Evolutionary conservation across 1,284 basidiomycete genomes (phyloP).

Genomic region (Bjerkandera adusta): DNA sequence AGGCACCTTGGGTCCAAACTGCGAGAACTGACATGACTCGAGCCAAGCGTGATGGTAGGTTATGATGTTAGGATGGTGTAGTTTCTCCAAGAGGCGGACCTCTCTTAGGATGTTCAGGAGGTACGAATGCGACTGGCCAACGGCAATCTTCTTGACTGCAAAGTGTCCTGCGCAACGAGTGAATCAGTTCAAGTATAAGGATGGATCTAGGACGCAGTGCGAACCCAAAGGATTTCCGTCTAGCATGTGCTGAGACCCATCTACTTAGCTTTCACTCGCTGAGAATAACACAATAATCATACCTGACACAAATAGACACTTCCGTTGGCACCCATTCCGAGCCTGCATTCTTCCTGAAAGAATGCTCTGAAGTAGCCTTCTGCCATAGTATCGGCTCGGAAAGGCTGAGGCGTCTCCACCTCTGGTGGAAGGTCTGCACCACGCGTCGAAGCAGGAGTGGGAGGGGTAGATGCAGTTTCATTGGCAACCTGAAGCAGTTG

Average conservation of each 20-base stretch:
- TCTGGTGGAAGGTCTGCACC: constrained; percentile 19
- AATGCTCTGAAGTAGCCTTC: constrained; percentile 85
- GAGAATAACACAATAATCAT: constrained; percentile 6
- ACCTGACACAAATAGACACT: constrained; percentile 87
- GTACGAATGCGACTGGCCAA: constrained; percentile 86
- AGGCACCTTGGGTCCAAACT: constrained; percentile 81
- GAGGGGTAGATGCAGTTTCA: constrained; percentile 58
- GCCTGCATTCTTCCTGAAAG: constrained; percentile 81
- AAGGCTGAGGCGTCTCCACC: constrained; percentile 25
- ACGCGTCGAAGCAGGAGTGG: constrained; percentile 39
- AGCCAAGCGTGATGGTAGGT: constrained; percentile 97
- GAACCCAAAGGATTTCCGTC: constrained; percentile 75
- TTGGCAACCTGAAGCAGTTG: constrained; percentile 69
- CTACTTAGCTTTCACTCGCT: not conserved
- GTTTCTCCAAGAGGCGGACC: constrained; percentile 76
- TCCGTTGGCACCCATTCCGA: constrained; percentile 93
- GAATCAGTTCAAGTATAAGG: not conserved
- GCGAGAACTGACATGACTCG: constrained; percentile 80
- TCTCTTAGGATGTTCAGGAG: constrained; percentile 80
- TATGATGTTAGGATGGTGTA: constrained; percentile 90
- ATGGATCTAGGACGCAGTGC: constrained; percentile 14
- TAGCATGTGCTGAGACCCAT: constrained; percentile 72
- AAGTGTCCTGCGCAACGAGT: constrained; percentile 57
- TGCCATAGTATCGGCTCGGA: constrained; percentile 68
- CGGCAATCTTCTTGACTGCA: constrained; percentile 94